Conservation (phyloP, 176 grass and related monocot genomes). For the Phoenix dactylifera region DNA sequence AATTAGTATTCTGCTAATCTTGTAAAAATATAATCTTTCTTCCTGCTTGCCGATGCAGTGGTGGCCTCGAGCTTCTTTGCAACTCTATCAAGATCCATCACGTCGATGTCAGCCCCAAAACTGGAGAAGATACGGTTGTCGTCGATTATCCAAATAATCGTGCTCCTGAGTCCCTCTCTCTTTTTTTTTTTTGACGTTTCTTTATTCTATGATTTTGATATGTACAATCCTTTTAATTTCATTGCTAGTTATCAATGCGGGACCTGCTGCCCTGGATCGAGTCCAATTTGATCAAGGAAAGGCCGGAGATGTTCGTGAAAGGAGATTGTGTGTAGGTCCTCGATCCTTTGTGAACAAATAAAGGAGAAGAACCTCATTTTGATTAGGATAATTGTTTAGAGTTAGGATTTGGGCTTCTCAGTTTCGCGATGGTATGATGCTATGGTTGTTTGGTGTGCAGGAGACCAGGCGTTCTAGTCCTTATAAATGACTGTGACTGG, state of each 20-base stretch:
- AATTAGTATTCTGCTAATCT: not conserved
- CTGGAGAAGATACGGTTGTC: conserved; percentile 28
- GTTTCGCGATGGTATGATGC: not conserved
- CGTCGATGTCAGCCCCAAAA: conserved; percentile 45
- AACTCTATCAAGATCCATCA: conserved; percentile 66
- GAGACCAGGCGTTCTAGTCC: conserved; percentile 81
- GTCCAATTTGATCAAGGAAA: conserved; percentile 88
- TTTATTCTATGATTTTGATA: conserved; percentile 4
- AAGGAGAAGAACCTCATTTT: too few species aligned
- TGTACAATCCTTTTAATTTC: not conserved
- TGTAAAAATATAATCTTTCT: not conserved
- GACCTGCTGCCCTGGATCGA: conserved; percentile 66
- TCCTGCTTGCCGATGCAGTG: conserved; percentile 35
- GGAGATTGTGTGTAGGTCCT: conserved; percentile 63
- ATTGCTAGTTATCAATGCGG: conserved; percentile 35
- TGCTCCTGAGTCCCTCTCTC: not conserved
- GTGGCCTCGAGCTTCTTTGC: conserved; percentile 77
- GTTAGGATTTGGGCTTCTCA: too few species aligned
- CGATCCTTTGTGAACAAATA: not conserved
- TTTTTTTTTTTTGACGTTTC: not conserved
- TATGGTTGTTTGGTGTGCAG: conserved; percentile 26
- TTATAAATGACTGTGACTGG: conserved; percentile 89
- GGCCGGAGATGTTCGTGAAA: conserved; percentile 93
- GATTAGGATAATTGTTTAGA: too few species aligned
- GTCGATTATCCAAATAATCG: not conserved